Percentiles rank a stretch among this genome's conserved stretches.
Conservation (phyloP, 208 protist genomes). For the Strigomonas galati region DNA sequence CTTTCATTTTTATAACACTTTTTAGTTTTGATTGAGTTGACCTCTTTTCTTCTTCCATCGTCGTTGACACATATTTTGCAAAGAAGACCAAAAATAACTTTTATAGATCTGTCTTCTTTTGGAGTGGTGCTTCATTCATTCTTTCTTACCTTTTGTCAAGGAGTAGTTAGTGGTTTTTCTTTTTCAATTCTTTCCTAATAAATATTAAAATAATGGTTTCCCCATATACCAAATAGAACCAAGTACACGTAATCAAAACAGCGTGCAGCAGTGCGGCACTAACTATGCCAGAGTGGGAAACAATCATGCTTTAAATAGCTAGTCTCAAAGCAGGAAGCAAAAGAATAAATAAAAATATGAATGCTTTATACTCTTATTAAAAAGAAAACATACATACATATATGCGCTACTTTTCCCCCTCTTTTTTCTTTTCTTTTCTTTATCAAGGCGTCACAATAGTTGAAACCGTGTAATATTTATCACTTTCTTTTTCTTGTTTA, state of each 20-base stretch:
- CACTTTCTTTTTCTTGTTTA: neutral
- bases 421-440: conserved; percentile 8
- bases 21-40: conserved; percentile 16
- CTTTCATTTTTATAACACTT: conserved; percentile 13
- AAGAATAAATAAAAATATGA: conserved; percentile 16
- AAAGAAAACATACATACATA: conserved; percentile 1
- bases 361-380: neutral
- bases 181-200: conserved; percentile 12
- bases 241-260: neutral
- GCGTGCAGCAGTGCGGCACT: too few relatives aligned
- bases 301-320: neutral
- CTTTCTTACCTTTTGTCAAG: neutral
- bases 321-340: neutral
- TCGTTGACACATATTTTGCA: neutral
- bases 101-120: conserved; percentile 7
- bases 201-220: conserved; percentile 6
- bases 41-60: neutral
- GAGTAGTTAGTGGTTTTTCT: neutral
- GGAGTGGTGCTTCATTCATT: conserved; percentile 2
- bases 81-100: conserved; percentile 14
- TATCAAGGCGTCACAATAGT: neutral
- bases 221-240: conserved; percentile 1
- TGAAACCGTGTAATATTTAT: neutral
- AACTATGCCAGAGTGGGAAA: neutral
- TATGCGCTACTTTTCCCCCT: neutral